These are phyloP conservation scores for Nidularia pulvinata DNA, from an alignment of 768 basidiomycete genomes.

Conservation along the genomic window DNA sequence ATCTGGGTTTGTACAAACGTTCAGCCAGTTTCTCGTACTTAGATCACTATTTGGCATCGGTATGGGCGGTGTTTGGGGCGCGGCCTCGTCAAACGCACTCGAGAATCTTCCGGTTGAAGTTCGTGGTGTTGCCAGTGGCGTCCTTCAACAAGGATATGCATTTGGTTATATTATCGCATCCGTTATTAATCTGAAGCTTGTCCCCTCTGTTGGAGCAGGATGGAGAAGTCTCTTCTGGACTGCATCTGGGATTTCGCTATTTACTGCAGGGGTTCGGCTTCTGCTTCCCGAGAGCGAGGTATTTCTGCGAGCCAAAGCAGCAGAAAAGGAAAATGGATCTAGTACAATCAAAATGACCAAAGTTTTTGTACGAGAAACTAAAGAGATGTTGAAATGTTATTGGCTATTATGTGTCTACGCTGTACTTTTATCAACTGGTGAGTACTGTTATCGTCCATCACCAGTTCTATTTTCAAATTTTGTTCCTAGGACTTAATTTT, in stretches of 20 bases:
- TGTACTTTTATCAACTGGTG: slow-evolving; percentile 75
- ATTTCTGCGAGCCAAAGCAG: slow-evolving; percentile 66
- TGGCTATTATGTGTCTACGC: slow-evolving; percentile 87
- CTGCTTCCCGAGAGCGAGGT: slow-evolving; percentile 75
- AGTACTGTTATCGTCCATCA: slow-evolving; percentile 2
- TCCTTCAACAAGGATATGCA: slow-evolving; percentile 90
- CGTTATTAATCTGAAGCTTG: slow-evolving; percentile 75
- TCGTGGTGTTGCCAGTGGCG: slow-evolving; percentile 82
- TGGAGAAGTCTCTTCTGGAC: slow-evolving; percentile 90
- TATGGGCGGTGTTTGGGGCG: slow-evolving; percentile 94
- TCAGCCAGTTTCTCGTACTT: slow-evolving; percentile 75
- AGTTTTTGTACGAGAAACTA: slow-evolving; percentile 72
- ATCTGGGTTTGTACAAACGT: slow-evolving; percentile 80
- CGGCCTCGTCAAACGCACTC: slow-evolving; percentile 78
- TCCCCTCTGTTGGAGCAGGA: slow-evolving; percentile 32
- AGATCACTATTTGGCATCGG: slow-evolving; percentile 84
- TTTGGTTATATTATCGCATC: slow-evolving; percentile 84
- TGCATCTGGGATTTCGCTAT: slow-evolving; percentile 64
- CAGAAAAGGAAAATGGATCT: slow-evolving; percentile 30
- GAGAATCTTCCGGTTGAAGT: slow-evolving; percentile 88
- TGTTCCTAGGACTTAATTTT: slow-evolving; percentile 65
- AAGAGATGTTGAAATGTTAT: slow-evolving; percentile 76
- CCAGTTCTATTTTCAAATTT: no score
- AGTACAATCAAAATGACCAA: slow-evolving; percentile 53
- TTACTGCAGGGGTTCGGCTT: slow-evolving; percentile 67